Percentiles rank a stretch among this genome's conserved stretches.
These are phyloP conservation scores for Lipomyces kockii DNA, from an alignment of 805 yeast species.

Conservation along the genomic window DNA sequence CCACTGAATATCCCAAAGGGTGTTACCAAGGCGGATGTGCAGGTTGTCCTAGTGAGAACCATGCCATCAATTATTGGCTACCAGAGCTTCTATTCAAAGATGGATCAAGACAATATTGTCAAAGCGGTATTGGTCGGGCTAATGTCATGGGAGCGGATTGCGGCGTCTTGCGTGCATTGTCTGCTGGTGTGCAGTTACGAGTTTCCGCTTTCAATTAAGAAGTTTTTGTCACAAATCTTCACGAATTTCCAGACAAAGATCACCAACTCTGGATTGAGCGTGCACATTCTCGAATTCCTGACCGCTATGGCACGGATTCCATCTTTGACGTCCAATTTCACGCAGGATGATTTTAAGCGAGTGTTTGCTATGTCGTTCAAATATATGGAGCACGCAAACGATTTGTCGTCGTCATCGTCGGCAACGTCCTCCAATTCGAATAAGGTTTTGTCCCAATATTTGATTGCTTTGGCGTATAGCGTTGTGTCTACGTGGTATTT, in stretches of 20 bases:
- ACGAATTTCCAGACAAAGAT: constrained; percentile 76
- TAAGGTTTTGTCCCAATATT: constrained; percentile 59
- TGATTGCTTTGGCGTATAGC: constrained; percentile 65
- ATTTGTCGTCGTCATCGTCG: constrained; percentile 40
- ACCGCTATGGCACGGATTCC: constrained; percentile 69
- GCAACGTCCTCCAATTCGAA: constrained; percentile 42
- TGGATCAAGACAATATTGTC: constrained; percentile 67
- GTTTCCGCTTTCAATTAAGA: constrained; percentile 72
- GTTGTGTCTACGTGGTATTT: constrained; percentile 76
- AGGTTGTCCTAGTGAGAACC: constrained; percentile 65
- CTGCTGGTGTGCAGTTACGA: constrained; percentile 81
- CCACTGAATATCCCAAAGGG: constrained; percentile 49
- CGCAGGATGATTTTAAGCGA: constrained; percentile 74
- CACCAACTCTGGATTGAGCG: constrained; percentile 67
- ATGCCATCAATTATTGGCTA: constrained; percentile 62
- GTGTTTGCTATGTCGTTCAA: constrained; percentile 85
- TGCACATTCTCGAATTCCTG: constrained; percentile 77
- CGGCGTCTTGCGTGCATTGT: constrained; percentile 76
- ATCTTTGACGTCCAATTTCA: constrained; percentile 68
- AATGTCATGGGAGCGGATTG: constrained; percentile 77
- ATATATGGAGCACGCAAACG: constrained; percentile 72
- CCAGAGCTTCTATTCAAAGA: constrained; percentile 56
- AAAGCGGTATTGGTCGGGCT: constrained; percentile 64
- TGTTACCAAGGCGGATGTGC: constrained; percentile 63
- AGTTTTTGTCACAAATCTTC: constrained; percentile 60